Evolutionary conservation across 2,329 filamentous ascomycete genomes (phyloP), one percentile per base, ranked within the genome.

Genomic region (Colletotrichum sublineola): DNA sequence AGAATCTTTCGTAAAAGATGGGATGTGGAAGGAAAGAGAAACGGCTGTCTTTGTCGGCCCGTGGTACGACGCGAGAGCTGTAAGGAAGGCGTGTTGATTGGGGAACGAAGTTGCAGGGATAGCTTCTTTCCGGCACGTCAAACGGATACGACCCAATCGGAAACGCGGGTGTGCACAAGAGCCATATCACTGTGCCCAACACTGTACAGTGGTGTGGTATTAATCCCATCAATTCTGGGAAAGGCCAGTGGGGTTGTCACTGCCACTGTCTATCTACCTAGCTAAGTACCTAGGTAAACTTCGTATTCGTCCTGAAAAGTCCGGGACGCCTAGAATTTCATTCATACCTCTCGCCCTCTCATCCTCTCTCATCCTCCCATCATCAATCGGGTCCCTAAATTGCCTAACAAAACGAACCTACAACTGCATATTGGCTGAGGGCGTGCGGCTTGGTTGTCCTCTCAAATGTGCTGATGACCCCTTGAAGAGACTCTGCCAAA

Each of bases 401-500:
- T 12, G 29, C 11, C 40, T 40, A 44, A 15, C 31, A 20, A 56
- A 31, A 38, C n/a, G n/a, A 46, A 53, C 50, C 68, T 75, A 78
- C 36, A 78, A 61, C 55, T 86, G 85, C 44, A 87, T 76, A 67
- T 82, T 82, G 58, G 81, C 80, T 5, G 82, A 82, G 31, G 83
- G 82, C 36, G 77, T 80, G 72, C 84, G 80, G 62, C 78, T 83
- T 6, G 81, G 80, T 1, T 82, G 86, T 15, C 89, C 88, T 75
- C 90, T 89, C 73, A 99, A 85, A 84, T 99, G 96, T 48, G 96
- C 97, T 67, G 94, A 92, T 12, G 95, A 97, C 62, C 96, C 96
- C 78, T 97, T 95, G 84, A 98, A 99, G 56, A 99, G 86, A 79
- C 94, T 97, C 84, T 99, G 95, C 97, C 96, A 99, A 75, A 99